Evolutionary conservation across 2,329 filamentous ascomycete genomes (phyloP).

Genomic region (Coniochaeta hoffmannii): DNA sequence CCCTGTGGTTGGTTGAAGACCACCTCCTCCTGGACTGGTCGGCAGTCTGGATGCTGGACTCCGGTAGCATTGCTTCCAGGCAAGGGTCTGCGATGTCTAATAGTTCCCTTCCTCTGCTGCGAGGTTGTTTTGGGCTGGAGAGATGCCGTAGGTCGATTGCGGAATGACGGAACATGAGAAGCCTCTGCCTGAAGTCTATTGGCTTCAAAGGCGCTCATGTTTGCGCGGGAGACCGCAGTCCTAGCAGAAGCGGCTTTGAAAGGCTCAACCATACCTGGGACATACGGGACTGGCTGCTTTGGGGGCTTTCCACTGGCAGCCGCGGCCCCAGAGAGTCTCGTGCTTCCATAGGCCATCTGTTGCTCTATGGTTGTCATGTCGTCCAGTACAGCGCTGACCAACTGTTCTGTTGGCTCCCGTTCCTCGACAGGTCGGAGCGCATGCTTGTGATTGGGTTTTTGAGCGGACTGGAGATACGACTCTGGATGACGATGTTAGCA

Average conservation of each 20-base stretch:
- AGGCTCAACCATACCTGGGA: neutral
- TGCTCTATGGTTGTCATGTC: neutral
- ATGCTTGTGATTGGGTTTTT: neutral
- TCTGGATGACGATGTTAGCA: neutral
- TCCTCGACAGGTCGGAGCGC: neutral
- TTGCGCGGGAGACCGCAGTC: neutral
- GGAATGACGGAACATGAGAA: neutral
- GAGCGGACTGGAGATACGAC: neutral
- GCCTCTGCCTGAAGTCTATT: neutral
- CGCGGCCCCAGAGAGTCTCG: neutral
- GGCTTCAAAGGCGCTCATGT: neutral
- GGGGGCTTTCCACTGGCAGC: neutral
- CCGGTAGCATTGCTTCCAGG: neutral
- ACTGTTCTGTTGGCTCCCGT: neutral
- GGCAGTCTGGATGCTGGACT: neutral
- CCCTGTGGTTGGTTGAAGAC: neutral
- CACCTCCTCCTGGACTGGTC: neutral
- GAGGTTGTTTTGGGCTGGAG: neutral
- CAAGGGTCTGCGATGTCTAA: neutral
- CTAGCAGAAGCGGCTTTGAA: neutral
- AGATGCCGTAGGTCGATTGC: neutral
- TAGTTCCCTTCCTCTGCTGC: neutral
- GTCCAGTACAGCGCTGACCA: neutral
- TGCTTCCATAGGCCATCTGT: neutral
- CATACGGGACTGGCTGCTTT: neutral